Evolutionary conservation across 2,329 filamentous ascomycete genomes (phyloP).

Genomic region (Sclerotinia glacialis): DNA sequence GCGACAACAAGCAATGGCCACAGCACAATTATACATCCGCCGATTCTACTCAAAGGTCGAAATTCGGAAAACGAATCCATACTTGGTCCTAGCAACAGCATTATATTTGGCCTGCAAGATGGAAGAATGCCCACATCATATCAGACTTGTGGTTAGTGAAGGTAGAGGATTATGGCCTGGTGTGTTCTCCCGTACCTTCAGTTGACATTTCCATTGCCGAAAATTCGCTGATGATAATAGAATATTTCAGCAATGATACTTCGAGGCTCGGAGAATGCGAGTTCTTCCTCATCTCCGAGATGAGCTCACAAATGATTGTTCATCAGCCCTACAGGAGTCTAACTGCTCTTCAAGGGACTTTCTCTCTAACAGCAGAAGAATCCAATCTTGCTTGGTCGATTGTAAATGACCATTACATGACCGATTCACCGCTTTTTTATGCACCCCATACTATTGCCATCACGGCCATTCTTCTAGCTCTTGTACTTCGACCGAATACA

Average conservation of each 20-base stretch:
- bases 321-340: slow-evolving; percentile 71
- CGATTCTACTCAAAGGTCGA: slow-evolving; percentile 91
- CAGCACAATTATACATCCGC: slow-evolving; percentile 91
- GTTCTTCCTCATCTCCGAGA: slow-evolving; percentile 70
- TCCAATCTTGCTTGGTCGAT: slow-evolving; percentile 64
- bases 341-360: slow-evolving; percentile 57
- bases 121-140: slow-evolving; percentile 96
- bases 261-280: slow-evolving; percentile 72
- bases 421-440: slow-evolving; percentile 65
- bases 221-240: slow-evolving; percentile 39
- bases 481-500: slow-evolving; percentile 61
- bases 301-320: slow-evolving; percentile 71
- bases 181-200: slow-evolving; percentile 32
- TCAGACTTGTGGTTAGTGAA: slow-evolving; percentile 83
- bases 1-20: slow-evolving; percentile 89
- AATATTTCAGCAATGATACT: slow-evolving; percentile 61
- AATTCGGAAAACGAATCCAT: slow-evolving; percentile 88
- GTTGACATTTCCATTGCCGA: neutral
- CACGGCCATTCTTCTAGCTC: slow-evolving; percentile 65
- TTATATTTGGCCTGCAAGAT: slow-evolving; percentile 97
- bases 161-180: slow-evolving; percentile 80
- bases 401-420: slow-evolving; percentile 72
- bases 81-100: slow-evolving; percentile 87
- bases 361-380: slow-evolving; percentile 63
- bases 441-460: slow-evolving; percentile 68